Percentiles rank a stretch among this genome's conserved stretches.
phyloP scores from a whole-genome alignment of 2,329 filamentous ascomycete genomes.

The Fusarium multiceps region DNA sequence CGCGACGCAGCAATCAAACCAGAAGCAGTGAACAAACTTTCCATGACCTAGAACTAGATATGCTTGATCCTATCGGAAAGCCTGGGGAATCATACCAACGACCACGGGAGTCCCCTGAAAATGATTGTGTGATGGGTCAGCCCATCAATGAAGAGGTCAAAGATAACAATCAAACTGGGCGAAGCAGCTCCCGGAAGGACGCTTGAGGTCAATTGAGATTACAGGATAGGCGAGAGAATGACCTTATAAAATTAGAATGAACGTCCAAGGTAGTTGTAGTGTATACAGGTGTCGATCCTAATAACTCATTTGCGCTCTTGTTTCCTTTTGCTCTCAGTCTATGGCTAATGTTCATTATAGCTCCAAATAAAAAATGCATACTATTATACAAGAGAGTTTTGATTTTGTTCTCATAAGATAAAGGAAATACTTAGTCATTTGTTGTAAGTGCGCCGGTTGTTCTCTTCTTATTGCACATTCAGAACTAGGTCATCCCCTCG shows the following conservation, averaged over 20 bases:
- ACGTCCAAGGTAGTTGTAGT: slow-evolving; percentile 38
- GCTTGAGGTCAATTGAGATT: neutral
- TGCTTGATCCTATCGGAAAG: slow-evolving; percentile 33
- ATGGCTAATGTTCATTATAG: slow-evolving; percentile 41
- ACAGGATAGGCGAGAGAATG: neutral
- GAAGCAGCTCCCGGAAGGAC: slow-evolving; percentile 9
- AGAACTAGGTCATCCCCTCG: slow-evolving; percentile 73
- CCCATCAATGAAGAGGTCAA: slow-evolving; percentile 51
- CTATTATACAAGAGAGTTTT: slow-evolving; percentile 41
- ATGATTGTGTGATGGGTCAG: slow-evolving; percentile 54
- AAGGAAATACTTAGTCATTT: slow-evolving; percentile 16
- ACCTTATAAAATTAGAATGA: slow-evolving; percentile 38
- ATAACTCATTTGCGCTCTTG: slow-evolving; percentile 13
- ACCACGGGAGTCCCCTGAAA: slow-evolving; percentile 43
- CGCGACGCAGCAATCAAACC: slow-evolving; percentile 47
- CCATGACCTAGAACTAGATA: slow-evolving; percentile 48
- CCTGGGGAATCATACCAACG: slow-evolving; percentile 23
- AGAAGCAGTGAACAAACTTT: slow-evolving; percentile 47
- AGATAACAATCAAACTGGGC: slow-evolving; percentile 31
- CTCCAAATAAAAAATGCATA: slow-evolving; percentile 23
- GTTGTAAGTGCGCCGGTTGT: slow-evolving; percentile 1
- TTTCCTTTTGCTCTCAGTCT: slow-evolving; percentile 32
- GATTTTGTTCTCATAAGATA: slow-evolving; percentile 17
- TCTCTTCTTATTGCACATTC: slow-evolving; percentile 59
- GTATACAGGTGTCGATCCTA: slow-evolving; percentile 39